Evolutionary conservation across 768 basidiomycete species (phyloP), one percentile per base, ranked within the genome.

Genomic region (Rubroboletus pulcherrimus): DNA sequence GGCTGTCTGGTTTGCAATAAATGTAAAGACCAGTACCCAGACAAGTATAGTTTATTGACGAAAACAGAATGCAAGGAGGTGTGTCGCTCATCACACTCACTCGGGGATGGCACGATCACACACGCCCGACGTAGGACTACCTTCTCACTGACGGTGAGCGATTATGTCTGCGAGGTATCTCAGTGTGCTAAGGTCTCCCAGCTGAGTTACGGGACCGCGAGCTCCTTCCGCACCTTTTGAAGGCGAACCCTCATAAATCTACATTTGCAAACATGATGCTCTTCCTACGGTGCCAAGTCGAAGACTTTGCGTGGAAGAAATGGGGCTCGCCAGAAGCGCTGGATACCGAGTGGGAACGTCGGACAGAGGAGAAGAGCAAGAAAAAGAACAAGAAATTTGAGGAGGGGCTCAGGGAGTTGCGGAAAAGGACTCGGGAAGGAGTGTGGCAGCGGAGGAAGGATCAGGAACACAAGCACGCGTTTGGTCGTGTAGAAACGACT

Each of bases 261-360:
- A 95, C 92, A 0, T 98, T 91, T 67, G 90, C 91, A 35, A 99
- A 98, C 77, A 98, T 98, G 97, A 98, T 98, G 97, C 80, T 99
- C 21, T 98, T 90, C 73, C 78, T 98, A 5, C 85, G 97, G 34
- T 88, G 77, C 66, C 96, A 98, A 70, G 92, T 97, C 2, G 97
- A 99, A 70, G 91, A 87, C 43, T 98, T 95, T 72, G 96, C 97
- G 5, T 97, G 88, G 89, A 87, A 91, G 68, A 99, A 99, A 73
- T 99, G 97, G 97, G 95, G 93, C 0, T 91, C 93, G 1, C 81
- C 91, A 9, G 94, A 97, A 69, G 92, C 84, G 10, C 72, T 99
- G 46, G 96, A 98, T 65, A 81, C 79, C 7, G 96, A 98, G 67
- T 98, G 86, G 71, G 87, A 90, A 62, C 78, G 80, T 34, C 81